A percentile compares a stretch with the other conserved stretches of the same genome.
phyloP scores from a whole-genome alignment of 768 basidiomycete species.

The Termitomyces sp. region DNA sequence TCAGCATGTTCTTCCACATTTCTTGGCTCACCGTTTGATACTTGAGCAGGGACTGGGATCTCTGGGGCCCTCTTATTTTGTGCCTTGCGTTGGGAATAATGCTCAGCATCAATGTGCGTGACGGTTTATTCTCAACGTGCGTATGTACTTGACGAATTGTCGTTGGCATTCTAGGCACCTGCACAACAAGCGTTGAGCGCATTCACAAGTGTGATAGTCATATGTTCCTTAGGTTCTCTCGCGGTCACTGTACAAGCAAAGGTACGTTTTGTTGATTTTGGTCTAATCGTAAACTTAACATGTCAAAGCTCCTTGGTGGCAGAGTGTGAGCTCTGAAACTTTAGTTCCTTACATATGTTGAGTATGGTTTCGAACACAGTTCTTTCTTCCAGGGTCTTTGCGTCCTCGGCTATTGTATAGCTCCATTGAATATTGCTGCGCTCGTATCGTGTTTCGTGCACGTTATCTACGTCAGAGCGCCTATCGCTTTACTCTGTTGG shows the following conservation, averaged over 20 bases:
- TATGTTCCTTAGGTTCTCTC: constrained; percentile 86
- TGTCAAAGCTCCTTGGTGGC: constrained; percentile 63
- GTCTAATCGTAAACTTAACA: background rate
- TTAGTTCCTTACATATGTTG: background rate
- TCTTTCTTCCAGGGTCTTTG: constrained; percentile 97
- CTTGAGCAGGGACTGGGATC: constrained; percentile 82
- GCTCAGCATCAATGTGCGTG: constrained; percentile 74
- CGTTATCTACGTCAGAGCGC: constrained; percentile 80
- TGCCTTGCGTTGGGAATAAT: constrained; percentile 77
- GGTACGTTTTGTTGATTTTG: constrained; percentile 29
- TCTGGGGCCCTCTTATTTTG: constrained; percentile 92
- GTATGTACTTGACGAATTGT: background rate
- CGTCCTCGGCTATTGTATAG: constrained; percentile 92
- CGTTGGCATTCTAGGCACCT: constrained; percentile 54
- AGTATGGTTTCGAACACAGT: constrained; percentile 27
- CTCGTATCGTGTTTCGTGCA: constrained; percentile 82
- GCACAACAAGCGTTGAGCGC: constrained; percentile 76
- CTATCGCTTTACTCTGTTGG: constrained; percentile 82
- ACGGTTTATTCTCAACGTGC: background rate
- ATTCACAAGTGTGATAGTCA: constrained; percentile 92
- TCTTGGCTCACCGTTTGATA: background rate
- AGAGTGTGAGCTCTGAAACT: constrained; percentile 53
- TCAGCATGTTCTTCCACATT: constrained; percentile 21
- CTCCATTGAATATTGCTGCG: constrained; percentile 88
- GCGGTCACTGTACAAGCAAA: constrained; percentile 96